phyloP scores from a whole-genome alignment of 2,329 filamentous ascomycete genomes.

The Aspergillus sp. region DNA sequence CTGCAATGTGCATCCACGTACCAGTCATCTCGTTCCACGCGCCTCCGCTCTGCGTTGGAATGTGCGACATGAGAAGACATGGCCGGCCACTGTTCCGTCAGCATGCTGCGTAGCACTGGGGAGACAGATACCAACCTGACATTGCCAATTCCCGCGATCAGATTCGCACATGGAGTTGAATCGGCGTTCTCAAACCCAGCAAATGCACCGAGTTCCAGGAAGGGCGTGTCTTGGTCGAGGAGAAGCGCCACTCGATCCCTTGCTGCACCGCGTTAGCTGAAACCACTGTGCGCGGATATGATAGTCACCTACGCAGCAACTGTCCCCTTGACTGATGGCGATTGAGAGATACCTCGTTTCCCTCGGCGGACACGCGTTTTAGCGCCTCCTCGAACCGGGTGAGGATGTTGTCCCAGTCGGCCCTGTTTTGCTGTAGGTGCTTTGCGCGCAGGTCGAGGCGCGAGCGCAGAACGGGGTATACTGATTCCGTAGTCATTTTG shows the following conservation, averaged over 20 bases:
- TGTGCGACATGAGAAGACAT: slow-evolving; percentile 43
- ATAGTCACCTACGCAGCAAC: slow-evolving; percentile 23
- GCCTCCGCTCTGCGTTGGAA: slow-evolving; percentile 44
- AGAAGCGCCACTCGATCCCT: slow-evolving; percentile 40
- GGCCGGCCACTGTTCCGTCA: slow-evolving; percentile 28
- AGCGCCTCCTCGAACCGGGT: slow-evolving; percentile 30
- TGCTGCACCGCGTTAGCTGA: slow-evolving; percentile 22
- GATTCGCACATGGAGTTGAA: slow-evolving; percentile 38
- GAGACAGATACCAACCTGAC: slow-evolving; percentile 21
- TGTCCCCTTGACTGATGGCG: slow-evolving; percentile 33
- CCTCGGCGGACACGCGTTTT: slow-evolving; percentile 29
- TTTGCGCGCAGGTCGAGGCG: slow-evolving; percentile 22
- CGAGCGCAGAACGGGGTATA: slow-evolving; percentile 15
- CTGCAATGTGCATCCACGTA: background rate
- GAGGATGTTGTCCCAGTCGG: slow-evolving; percentile 33
- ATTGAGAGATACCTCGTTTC: slow-evolving; percentile 26
- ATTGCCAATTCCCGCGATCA: slow-evolving; percentile 42
- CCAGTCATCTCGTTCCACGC: slow-evolving; percentile 47
- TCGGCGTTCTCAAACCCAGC: slow-evolving; percentile 35
- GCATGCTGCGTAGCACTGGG: background rate
- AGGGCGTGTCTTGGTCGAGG: slow-evolving; percentile 41
- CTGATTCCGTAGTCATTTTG: slow-evolving; percentile 17
- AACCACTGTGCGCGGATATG: background rate
- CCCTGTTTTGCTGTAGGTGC: slow-evolving; percentile 20
- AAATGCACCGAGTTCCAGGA: slow-evolving; percentile 41